Conservation (phyloP, 2,329 filamentous ascomycete species). For the Monosporascus sp. region DNA sequence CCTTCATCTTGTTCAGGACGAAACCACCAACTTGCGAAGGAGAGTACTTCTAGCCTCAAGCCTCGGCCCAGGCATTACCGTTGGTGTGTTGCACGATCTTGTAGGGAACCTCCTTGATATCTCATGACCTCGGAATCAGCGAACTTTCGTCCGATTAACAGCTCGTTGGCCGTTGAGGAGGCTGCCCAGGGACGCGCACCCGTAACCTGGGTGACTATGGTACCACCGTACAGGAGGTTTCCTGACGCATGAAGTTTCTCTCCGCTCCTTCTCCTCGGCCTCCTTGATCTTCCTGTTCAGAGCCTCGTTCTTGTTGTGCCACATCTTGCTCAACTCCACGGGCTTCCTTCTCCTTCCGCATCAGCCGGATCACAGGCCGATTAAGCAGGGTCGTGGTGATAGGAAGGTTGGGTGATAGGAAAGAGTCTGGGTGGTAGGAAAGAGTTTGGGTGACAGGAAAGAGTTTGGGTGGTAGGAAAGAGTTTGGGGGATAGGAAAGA, state of each 20-base stretch:
- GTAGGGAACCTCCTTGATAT: slow-evolving; percentile 96
- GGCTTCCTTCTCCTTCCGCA: slow-evolving; percentile 85
- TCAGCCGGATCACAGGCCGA: slow-evolving; percentile 79
- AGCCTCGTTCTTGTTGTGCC: slow-evolving; percentile 61
- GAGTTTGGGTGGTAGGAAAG: no score
- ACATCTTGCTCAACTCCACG: slow-evolving; percentile 62
- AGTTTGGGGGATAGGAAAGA: no score
- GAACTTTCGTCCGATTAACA: slow-evolving; percentile 97
- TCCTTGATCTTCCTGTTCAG: slow-evolving; percentile 63
- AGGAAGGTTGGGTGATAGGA: no score
- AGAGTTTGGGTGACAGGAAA: no score
- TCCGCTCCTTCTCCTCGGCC: slow-evolving; percentile 65
- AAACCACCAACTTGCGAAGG: slow-evolving; percentile 98
- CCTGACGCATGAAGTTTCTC: slow-evolving; percentile 58
- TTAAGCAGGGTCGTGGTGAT: slow-evolving; percentile 72
- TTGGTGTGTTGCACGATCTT: slow-evolving; percentile 98
- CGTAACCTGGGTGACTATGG: no score
- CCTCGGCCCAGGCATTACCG: slow-evolving; percentile 92
- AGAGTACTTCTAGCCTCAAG: slow-evolving; percentile 91
- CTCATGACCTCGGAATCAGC: slow-evolving; percentile 84
- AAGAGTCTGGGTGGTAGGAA: no score
- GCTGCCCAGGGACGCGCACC: no score
- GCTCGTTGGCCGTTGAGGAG: slow-evolving; percentile 64
- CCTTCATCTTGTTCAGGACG: slow-evolving; percentile 97
- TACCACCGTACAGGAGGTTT: slow-evolving; percentile 31